phyloP scores from a whole-genome alignment of 352 stramenopile species.

The Blastocystis sp. region DNA sequence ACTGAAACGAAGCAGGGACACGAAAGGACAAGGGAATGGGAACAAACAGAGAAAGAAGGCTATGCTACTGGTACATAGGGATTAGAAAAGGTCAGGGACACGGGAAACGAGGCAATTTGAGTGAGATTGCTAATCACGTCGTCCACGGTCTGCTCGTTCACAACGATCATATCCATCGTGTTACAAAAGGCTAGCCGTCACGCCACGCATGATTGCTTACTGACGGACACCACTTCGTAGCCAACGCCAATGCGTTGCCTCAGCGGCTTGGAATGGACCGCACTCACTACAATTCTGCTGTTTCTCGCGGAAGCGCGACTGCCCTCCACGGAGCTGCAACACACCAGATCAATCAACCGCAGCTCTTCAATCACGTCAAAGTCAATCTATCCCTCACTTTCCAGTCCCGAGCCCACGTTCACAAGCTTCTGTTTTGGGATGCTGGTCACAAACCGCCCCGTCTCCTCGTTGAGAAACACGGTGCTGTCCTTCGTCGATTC shows the following conservation, averaged over 20 bases:
- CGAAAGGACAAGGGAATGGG: no score
- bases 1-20: not conserved
- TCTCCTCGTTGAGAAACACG: slow-evolving; percentile 22
- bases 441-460: not conserved
- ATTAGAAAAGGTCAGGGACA: slow-evolving; percentile 5
- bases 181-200: not conserved
- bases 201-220: not conserved
- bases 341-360: slow-evolving; percentile 13
- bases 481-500: not conserved
- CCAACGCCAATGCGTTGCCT: not conserved
- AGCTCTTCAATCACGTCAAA: slow-evolving; percentile 26
- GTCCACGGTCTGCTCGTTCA: not conserved
- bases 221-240: not conserved
- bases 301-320: not conserved
- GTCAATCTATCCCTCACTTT: slow-evolving; percentile 1
- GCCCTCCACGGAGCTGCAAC: not conserved
- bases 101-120: not conserved
- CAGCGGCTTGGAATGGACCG: not conserved
- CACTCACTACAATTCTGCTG: not conserved
- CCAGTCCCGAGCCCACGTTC: not conserved
- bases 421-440: slow-evolving; percentile 13
- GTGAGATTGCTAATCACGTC: not conserved
- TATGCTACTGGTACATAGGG: not conserved
- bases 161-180: not conserved
- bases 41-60: no score